Base-by-base conservation (phyloP, 2,329 filamentous ascomycete genomes). In the Sclerotinia borealis region DNA sequence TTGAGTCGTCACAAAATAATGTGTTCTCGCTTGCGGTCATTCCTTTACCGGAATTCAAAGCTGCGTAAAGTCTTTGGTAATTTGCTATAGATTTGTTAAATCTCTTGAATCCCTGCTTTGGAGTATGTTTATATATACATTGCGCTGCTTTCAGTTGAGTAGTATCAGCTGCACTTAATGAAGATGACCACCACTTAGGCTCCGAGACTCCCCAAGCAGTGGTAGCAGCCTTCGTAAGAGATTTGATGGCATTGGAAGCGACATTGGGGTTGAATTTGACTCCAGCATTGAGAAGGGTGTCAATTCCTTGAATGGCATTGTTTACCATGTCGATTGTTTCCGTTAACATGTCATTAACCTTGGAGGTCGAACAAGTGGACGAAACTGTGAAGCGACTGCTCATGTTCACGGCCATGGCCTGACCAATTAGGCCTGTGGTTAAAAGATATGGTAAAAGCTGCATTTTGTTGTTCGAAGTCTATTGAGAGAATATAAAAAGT, bases 311-410 rank as follows among this genome's bases (percentile, higher is more conserved):
- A 22, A 50, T 50, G 1, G 56, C 45, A 60, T 11, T 49, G 31
- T 60, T 34, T 29, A 60, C 45, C 56, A 60, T 60, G 11, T 60
- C 56, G 45, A 60, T 60, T 13, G 56, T 60, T 60, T 60, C 56
- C 25, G 10, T 27, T n/a, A 60, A 29, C 56, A 60, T 60, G 19
- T 36, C 56, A 29, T 60, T 41, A n/a, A 60, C 45, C 47, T 60
- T 60, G 7, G 56, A 50, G 8, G 45, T 50, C 15, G 56, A 60
- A 37, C 45, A 60, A 49, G 45, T 60, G 10, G 56, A 60, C 19
- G 56, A 60, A 22, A 60, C 45, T 4, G 56, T 60, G 45, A 60
- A 60, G 4, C 56, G 45, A 60, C 56, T 60, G 43, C 56, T 60
- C 45, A 60, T 60, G 45, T 45, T 60, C 25, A 50, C 56, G n/a